Evolutionary conservation across 768 basidiomycete species (phyloP), one percentile per base, ranked within the genome.

Genomic region (Daedaleopsis sinensis): DNA sequence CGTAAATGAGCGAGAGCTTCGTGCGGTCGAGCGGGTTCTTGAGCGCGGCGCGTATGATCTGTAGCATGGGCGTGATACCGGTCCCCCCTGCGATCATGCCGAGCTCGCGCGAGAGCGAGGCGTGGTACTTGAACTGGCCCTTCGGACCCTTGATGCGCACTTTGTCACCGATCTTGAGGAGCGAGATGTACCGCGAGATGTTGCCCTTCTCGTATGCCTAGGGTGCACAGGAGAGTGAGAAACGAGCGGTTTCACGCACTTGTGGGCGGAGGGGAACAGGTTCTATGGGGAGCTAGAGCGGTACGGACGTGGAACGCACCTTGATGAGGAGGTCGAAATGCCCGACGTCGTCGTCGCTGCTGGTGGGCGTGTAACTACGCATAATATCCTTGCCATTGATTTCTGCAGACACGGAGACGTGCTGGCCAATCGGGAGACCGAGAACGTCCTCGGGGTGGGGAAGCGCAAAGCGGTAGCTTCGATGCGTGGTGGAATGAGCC

Each of bases 81-180:
- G 97, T 98, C 39, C 97, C 97, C 51, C 97, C 97, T 16, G 96
- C 95, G 69, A 99, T 97, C 96, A 99, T 96, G 71, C 93, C 90
- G 59, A 99, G 78, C 69, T 91, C 87, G 66, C 80, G 79, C n/a
- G 89, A 83, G 48, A 95, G 79, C 53, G 81, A 79, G 3, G 91
- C 84, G 47, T 78, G 68, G 78, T 98, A 99, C 65, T 82, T 84
- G 84, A 98, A 98, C 73, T 90, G 88, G 58, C 97, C 97, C 78
- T 94, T 98, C 67, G 97, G 97, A 1, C 97, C 97, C 76, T 96
- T 96, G 80, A 98, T 84, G 65, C 87, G 88, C 66, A 97, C 81
- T 52, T 82, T 89, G 78, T 98, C 89, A 61, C 96, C 96, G 44
- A 96, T 82, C 63, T 90, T 93, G 71, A 98, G 85, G 48, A 85